Base-by-base conservation (phyloP, 2,329 filamentous ascomycete genomes). In the Penicillium sp. region DNA sequence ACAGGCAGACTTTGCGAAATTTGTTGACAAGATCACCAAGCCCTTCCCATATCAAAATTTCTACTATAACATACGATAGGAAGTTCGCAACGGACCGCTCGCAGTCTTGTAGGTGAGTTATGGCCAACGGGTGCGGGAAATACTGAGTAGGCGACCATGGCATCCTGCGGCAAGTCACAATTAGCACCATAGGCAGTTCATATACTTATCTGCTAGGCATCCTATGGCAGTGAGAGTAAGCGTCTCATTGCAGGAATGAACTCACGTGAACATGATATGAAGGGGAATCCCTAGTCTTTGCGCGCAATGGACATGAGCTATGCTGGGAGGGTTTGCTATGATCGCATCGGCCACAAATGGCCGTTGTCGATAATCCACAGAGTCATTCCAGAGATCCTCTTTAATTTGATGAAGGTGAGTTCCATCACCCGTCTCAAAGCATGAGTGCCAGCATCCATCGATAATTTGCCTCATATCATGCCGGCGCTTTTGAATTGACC, bases 11-110 rank as follows among this genome's bases (percentile, higher is more conserved):
- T 58, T 87, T 85, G 47, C 92, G 81, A 65, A 96, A 96, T 10
- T 85, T 82, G 66, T 97, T 96, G 67, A 96, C 93, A 6, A 96
- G 79, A 70, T 96, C 92, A 34, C 92, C 92, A 4, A 96, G 75
- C 0, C 90, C 91, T 72, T 96, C 90, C 90, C 90, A 95, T 9
- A 91, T 92, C 80, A 96, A 85, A 82, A 95, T 89, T 60, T 96
- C 91, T 2, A 95, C 88, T 21, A 95, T 76, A 0, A 87, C 85
- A 64, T 95, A 96, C 0, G 87, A 89, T 51, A 95, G 79, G 65
- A 89, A 93, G 62, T 94, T 95, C 0, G 89, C 87, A 53, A 90
- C 80, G n/a, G 83, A 83, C 5, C 83, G 79, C 62, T 94, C 89
- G 1, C 87, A 87, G 61, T 90, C 90, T 0, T 86, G 84, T 1